Base-by-base conservation (phyloP, 2,329 filamentous ascomycete species). In the Emergomyces orientalis region DNA sequence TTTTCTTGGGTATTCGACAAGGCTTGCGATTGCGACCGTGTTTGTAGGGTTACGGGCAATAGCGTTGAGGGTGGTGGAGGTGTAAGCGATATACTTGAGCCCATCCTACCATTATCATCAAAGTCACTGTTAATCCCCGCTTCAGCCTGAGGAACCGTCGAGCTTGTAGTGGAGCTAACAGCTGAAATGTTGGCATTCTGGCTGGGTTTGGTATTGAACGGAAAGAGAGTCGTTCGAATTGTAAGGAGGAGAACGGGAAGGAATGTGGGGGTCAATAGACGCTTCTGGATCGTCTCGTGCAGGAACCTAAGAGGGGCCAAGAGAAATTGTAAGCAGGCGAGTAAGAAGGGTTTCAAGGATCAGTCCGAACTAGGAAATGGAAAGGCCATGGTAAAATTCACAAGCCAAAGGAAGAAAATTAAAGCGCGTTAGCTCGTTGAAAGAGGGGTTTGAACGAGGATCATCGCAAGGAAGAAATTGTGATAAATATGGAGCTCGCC, bases 211-310 rank as follows among this genome's bases (percentile, higher is more conserved):
- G 65, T 49, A 63, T 66, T 67, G 14, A 60, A 88, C 68, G 94
- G 93, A 74, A 97, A 97, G 62, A 97, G 80, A 65, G 89, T 84
- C 70, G 84, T 85, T 73, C 94, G 89, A 70, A 89, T 81, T 68
- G 86, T 74, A 62, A 73, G 74, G 27, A 80, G 74, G 68, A 90
- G 76, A 72, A 81, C 80, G 73, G 89, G 86, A 62, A 91, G 79
- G 68, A 84, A 80, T 65, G 81, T 81, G 68, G 86, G 80, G 76
- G 87, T 83, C 65, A 91, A 79, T 65, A 89, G 73, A 72, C 82
- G 77, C 82, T 80, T 77, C 82, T 88, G 75, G 71, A 78, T 79
- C 69, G 72, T 75, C 68, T 78, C 72, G 66, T 74, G 75, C 62
- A 79, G 74, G 67, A 79, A 79, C 71, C 77, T 80, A 69, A 64